These are phyloP conservation scores for Melanopsichium pennsylvanicum DNA, from an alignment of 1,284 basidiomycete species.

Conservation along the genomic window DNA sequence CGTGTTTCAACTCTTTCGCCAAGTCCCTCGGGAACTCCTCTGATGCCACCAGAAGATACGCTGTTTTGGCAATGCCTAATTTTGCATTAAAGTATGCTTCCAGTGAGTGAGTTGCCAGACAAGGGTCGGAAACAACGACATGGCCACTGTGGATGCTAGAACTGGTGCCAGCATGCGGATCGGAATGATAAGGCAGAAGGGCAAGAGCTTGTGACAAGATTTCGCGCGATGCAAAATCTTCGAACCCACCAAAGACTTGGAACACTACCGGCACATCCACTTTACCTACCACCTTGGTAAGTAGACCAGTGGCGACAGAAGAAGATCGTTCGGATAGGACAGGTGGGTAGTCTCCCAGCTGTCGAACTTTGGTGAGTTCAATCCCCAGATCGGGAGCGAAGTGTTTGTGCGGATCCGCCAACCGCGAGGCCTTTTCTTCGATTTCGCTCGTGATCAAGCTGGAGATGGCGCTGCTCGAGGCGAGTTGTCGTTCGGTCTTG, in stretches of 20 bases:
- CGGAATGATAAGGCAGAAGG: neutral
- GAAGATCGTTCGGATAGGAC: too few species aligned
- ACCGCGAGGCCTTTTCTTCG: conserved; percentile 34
- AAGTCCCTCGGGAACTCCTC: conserved; percentile 29
- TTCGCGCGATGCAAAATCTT: conserved; percentile 59
- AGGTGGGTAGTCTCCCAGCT: conserved; percentile 24
- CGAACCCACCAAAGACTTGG: conserved; percentile 49
- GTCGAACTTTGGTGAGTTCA: conserved; percentile 16
- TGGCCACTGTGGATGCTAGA: conserved; percentile 54
- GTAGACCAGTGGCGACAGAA: too few species aligned
- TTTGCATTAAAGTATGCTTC: conserved; percentile 36
- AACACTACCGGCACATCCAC: conserved; percentile 21
- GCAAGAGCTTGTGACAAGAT: conserved; percentile 35
- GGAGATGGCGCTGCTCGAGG: conserved; percentile 20
- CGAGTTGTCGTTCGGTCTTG: conserved; percentile 19
- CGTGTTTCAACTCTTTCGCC: conserved; percentile 36
- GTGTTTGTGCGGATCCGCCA: conserved; percentile 37
- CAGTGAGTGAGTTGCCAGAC: conserved; percentile 4
- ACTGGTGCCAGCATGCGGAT: neutral
- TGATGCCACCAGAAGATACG: conserved; percentile 22
- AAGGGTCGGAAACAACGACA: conserved; percentile 16
- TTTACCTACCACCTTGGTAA: neutral
- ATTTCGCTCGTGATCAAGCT: conserved; percentile 39
- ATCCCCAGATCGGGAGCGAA: conserved; percentile 20
- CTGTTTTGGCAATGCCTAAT: conserved; percentile 30